Evolutionary conservation across 257 asterid genomes (phyloP).

Genomic region (Avicennia marina): DNA sequence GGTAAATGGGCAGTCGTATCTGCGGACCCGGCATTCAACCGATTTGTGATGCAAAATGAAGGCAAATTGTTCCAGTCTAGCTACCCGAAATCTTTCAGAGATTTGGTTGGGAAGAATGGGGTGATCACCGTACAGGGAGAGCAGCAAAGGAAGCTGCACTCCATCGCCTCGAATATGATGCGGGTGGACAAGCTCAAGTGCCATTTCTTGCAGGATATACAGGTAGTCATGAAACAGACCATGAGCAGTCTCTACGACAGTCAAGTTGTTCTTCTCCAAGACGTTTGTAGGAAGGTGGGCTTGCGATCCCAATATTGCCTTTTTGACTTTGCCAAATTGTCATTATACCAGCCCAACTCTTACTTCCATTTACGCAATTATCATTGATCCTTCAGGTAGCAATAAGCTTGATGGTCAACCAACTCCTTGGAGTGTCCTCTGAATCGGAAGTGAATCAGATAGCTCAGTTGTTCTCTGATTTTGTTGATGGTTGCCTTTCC

Average conservation of each 20-base stretch:
- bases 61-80: conserved; percentile 78
- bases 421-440: conserved; percentile 73
- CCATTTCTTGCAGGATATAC: conserved; percentile 75
- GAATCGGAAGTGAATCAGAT: conserved; percentile 80
- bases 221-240: conserved; percentile 41
- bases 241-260: conserved; percentile 33
- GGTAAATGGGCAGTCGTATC: conserved; percentile 84
- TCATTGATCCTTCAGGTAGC: conserved; percentile 56
- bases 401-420: conserved; percentile 87
- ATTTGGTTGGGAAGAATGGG: conserved; percentile 82
- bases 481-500: conserved; percentile 91
- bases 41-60: conserved; percentile 81
- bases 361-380: background rate
- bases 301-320: background rate
- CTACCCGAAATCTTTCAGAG: conserved; percentile 85
- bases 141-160: conserved; percentile 72
- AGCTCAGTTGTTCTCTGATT: conserved; percentile 72
- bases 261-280: conserved; percentile 67
- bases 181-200: conserved; percentile 64
- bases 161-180: conserved; percentile 85
- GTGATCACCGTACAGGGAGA: conserved; percentile 80
- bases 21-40: conserved; percentile 74
- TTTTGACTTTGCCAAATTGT: background rate
- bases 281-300: conserved; percentile 72
- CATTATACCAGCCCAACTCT: too few species aligned